Conservation (phyloP, 805 yeast species). For the Monosporozyma yasuniensis region DNA sequence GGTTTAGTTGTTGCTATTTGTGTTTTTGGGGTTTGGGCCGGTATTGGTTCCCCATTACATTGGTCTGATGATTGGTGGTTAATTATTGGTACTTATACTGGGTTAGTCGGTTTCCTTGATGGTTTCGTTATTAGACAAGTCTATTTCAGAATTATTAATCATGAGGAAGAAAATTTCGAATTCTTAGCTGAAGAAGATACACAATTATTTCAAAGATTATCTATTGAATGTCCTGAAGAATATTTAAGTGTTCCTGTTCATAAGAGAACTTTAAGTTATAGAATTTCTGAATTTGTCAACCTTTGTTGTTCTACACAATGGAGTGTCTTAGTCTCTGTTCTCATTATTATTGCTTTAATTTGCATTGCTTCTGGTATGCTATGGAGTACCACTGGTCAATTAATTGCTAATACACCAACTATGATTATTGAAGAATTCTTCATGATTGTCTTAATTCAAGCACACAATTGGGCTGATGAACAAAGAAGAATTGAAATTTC, state of each 20-base stretch:
- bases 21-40: conserved; percentile 33
- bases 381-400: conserved; percentile 36
- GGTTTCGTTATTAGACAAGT: conserved; percentile 36
- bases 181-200: conserved; percentile 28
- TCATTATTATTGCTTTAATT: conserved; percentile 27
- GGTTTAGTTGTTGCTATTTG: conserved; percentile 30
- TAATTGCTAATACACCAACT: conserved; percentile 35
- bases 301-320: conserved; percentile 27
- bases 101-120: conserved; percentile 36
- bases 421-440: conserved; percentile 39
- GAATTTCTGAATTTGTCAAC: conserved; percentile 22
- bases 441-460: conserved; percentile 32
- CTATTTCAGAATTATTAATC: conserved; percentile 24
- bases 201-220: conserved; percentile 23
- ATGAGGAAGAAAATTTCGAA: conserved; percentile 22
- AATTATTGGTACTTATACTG: conserved; percentile 40
- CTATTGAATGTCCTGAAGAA: conserved; percentile 20
- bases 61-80: conserved; percentile 39
- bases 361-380: conserved; percentile 28
- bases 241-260: conserved; percentile 7
- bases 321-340: conserved; percentile 27
- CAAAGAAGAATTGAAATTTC: conserved; percentile 22
- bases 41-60: conserved; percentile 31
- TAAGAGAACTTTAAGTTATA: conserved; percentile 14
- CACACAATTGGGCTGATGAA: conserved; percentile 31